phyloP scores from a whole-genome alignment of 176 grass and related monocot species.

The Lolium perenne region DNA sequence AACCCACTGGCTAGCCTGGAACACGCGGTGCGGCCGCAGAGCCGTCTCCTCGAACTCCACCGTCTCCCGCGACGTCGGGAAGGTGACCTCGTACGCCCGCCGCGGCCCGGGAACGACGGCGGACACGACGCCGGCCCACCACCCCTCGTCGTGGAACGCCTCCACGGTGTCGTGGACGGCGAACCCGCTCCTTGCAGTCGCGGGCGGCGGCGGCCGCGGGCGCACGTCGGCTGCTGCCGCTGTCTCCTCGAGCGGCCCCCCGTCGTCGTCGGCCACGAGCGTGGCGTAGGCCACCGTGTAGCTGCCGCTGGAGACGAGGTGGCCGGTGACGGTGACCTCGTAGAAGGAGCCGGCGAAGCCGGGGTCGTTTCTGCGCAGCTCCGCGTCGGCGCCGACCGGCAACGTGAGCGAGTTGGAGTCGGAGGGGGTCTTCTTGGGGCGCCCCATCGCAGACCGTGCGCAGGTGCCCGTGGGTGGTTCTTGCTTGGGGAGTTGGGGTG shows the following conservation, averaged over 20 bases:
- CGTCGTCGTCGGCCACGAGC: neutral
- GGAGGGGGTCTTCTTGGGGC: too few relatives aligned
- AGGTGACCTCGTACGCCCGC: conserved; percentile 51
- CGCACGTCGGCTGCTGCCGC: neutral
- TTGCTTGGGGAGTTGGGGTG: too few relatives aligned
- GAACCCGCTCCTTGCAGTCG: neutral
- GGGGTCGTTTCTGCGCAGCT: neutral
- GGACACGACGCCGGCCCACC: conserved; percentile 19
- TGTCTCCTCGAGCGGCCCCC: neutral
- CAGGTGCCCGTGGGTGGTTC: too few relatives aligned
- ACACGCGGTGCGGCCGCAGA: conserved; percentile 54
- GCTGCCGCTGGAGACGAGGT: neutral
- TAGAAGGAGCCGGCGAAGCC: neutral
- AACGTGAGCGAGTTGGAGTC: neutral
- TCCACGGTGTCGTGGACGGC: neutral
- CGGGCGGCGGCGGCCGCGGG: neutral
- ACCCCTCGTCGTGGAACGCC: conserved; percentile 13
- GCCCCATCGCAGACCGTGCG: too few relatives aligned
- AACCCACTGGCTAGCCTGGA: conserved; percentile 43
- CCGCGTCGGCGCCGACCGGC: neutral
- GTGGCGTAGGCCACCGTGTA: conserved; percentile 39
- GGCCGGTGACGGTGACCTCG: neutral
- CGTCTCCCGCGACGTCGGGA: conserved; percentile 59
- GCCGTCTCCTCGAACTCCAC: conserved; percentile 46
- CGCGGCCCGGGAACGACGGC: neutral